Evolutionary conservation across 192 early-diverging fungal species (phyloP), one percentile per base, ranked within the genome.

Genomic region (Geranomyces michiganensis): DNA sequence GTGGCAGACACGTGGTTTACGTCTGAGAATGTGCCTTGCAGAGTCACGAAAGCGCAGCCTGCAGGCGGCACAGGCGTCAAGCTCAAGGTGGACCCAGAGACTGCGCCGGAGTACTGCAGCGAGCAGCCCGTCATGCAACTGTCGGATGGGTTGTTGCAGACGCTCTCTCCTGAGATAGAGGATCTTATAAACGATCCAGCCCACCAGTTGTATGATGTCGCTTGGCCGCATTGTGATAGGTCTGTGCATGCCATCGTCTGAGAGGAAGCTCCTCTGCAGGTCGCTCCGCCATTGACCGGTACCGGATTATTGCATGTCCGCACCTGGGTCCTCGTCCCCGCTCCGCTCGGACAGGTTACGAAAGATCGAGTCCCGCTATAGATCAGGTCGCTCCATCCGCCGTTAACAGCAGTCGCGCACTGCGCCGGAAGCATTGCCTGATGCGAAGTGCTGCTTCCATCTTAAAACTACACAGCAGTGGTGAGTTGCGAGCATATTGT

Each of bases 1-100:
- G 5, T 60, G 58, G 58, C 58, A 17, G 58, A 60, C 27, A 60
- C 58, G 30, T 32, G 58, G 30, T 6, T 60, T 9, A 29, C 58
- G 58, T 60, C 58, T 19, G 26, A 60, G 30, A 60, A 29, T 32
- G 58, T 60, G 24, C 58, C 58, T 29, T 60, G 58, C 9, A 60
- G 19, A 4, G 58, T 60, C 15, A 5, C 58, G 58, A 8, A 60
- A 7, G 24, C 31, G 26, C 58, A 60, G 31, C 58, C 58, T 19
- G 58, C 24, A 27, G 58, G 58, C 17, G 58, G 7, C 5, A 32
- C 58, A 60, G 58, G 58, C 27, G 58, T 8, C 58, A 60, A 29
- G 2, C 12, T 60, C 31, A 60, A 32, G 29, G 58, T 31, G 5
- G 7, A 5, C 30, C 58, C 58, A 29, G 27, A 31, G 3, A 60